Evolutionary conservation across 139 green algal genomes (phyloP).

Genomic region (Chlorella sp.): DNA sequence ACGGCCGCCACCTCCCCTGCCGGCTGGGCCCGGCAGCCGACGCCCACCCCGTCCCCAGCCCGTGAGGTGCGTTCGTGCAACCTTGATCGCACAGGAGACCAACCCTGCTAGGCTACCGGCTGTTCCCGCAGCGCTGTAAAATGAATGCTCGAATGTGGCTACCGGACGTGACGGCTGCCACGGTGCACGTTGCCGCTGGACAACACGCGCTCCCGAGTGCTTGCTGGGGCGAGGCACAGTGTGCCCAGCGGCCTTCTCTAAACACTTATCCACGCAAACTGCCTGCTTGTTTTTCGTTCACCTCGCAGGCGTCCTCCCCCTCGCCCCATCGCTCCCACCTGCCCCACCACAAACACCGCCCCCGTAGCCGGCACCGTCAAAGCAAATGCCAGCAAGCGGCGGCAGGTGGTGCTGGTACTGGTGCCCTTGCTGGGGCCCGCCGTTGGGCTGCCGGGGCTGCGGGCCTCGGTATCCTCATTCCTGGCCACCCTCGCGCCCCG

Average conservation of each 20-base stretch:
- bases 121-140: too few species aligned
- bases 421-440: too few species aligned
- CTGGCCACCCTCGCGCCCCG: too few species aligned
- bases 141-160: too few species aligned
- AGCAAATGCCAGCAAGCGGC: background rate
- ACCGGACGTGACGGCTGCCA: background rate
- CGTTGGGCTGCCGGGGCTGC: too few species aligned
- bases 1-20: background rate
- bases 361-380: background rate
- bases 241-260: background rate
- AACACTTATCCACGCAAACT: background rate
- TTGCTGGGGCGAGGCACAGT: background rate
- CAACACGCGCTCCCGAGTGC: background rate
- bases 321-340: background rate
- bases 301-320: background rate
- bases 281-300: background rate
- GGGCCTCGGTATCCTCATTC: too few species aligned
- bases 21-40: background rate
- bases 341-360: background rate
- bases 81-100: too few species aligned
- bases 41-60: background rate
- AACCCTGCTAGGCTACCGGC: too few species aligned
- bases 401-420: too few species aligned
- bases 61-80: background rate
- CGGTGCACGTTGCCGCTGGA: background rate